These are phyloP conservation scores for Maudiozyma barnettii DNA, from an alignment of 805 yeast species.

Conservation along the genomic window DNA sequence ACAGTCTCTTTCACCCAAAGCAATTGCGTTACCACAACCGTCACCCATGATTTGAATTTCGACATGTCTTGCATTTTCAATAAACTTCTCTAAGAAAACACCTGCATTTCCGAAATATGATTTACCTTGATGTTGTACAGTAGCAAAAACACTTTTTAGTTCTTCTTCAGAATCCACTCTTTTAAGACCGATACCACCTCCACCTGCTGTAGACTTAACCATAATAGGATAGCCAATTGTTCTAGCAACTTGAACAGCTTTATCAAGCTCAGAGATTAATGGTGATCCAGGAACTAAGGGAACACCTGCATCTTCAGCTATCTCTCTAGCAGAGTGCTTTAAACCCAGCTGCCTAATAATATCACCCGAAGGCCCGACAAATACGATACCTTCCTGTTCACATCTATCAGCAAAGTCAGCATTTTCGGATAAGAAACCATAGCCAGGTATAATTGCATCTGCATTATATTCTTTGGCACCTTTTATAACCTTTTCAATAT, in stretches of 20 bases:
- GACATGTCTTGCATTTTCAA: slow-evolving; percentile 91
- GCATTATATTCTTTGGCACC: slow-evolving; percentile 82
- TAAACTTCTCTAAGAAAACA: slow-evolving; percentile 89
- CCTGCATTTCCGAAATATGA: slow-evolving; percentile 93
- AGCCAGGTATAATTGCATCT: slow-evolving; percentile 96
- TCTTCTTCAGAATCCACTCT: slow-evolving; percentile 79
- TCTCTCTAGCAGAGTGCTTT: slow-evolving; percentile 93
- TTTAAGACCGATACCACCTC: slow-evolving; percentile 97
- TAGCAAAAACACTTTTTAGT: slow-evolving; percentile 72
- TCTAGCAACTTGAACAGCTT: slow-evolving; percentile 68
- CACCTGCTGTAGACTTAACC: slow-evolving; percentile 98
- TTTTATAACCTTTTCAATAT: slow-evolving; percentile 70
- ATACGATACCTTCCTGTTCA: slow-evolving; percentile 70
- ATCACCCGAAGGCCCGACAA: slow-evolving; percentile 95
- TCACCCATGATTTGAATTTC: slow-evolving; percentile 96
- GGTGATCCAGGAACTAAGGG: slow-evolving; percentile 98
- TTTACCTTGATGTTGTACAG: slow-evolving; percentile 90
- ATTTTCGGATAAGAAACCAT: slow-evolving; percentile 92
- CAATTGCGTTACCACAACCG: slow-evolving; percentile 86
- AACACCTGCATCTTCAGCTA: slow-evolving; percentile 84
- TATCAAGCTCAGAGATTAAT: slow-evolving; percentile 57
- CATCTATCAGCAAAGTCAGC: slow-evolving; percentile 93
- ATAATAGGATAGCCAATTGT: slow-evolving; percentile 78
- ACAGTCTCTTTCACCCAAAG: slow-evolving; percentile 95
- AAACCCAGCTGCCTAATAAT: slow-evolving; percentile 86